Conservation (phyloP, 805 yeast species). For the Sungouiella blattae region DNA sequence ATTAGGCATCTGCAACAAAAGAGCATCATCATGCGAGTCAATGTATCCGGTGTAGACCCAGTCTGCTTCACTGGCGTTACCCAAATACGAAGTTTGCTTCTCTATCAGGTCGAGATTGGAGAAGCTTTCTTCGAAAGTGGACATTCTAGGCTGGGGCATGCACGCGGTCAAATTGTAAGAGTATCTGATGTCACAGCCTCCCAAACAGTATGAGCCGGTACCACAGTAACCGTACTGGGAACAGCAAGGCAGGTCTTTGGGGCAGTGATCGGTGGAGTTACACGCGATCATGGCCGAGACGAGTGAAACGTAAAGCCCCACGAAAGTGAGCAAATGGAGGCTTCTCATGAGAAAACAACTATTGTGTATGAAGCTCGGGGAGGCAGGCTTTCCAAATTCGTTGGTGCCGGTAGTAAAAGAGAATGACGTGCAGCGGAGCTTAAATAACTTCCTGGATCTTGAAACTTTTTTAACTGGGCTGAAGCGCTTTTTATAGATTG, state of each 20-base stretch:
- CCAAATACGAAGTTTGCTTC: constrained; percentile 47
- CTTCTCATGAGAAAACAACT: no score
- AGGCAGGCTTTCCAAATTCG: no score
- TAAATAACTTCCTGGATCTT: no score
- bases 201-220: constrained; percentile 72
- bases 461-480: no score
- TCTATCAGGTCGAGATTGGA: constrained; percentile 24
- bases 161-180: constrained; percentile 69
- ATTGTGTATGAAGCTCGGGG: no score
- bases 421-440: no score
- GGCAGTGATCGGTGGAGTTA: constrained; percentile 57
- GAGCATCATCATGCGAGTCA: constrained; percentile 46
- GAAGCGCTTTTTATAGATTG: not conserved
- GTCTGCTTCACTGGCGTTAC: constrained; percentile 62
- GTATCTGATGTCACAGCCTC: constrained; percentile 79
- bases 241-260: constrained; percentile 82
- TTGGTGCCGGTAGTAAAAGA: no score
- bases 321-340: no score
- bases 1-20: constrained; percentile 74
- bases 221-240: constrained; percentile 79
- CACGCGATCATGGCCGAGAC: constrained; percentile 38
- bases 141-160: constrained; percentile 81
- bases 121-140: constrained; percentile 43
- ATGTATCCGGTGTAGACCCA: constrained; percentile 71
- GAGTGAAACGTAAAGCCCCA: no score